A percentile compares a stretch with the other conserved stretches of the same genome.
Conservation (phyloP, 2,329 filamentous ascomycete genomes). For the Clonostachys chloroleuca region DNA sequence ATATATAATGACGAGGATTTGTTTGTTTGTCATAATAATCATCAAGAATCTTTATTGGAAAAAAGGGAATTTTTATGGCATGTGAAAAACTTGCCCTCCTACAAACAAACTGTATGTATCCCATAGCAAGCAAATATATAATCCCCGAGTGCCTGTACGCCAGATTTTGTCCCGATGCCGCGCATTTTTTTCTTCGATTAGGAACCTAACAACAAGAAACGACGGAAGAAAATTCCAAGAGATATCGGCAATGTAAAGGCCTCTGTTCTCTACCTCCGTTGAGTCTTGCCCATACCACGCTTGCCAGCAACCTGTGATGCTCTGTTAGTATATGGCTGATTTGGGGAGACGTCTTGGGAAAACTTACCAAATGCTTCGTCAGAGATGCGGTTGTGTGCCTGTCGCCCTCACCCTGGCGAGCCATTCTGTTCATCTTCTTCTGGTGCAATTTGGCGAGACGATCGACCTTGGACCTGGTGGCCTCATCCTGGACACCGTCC, state of each 20-base stretch:
- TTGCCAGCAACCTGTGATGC: constrained; percentile 74
- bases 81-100: too few relatives aligned
- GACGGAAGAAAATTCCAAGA: constrained; percentile 4
- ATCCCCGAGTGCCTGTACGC: too few relatives aligned
- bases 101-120: too few relatives aligned
- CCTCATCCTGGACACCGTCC: constrained; percentile 70
- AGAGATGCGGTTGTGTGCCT: constrained; percentile 78
- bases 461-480: constrained; percentile 72
- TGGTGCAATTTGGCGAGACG: constrained; percentile 84
- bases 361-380: constrained; percentile 84
- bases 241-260: constrained; percentile 3
- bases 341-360: constrained; percentile 2
- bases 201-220: constrained; percentile 5
- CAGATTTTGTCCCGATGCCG: too few relatives aligned
- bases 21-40: constrained; percentile 4
- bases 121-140: too few relatives aligned
- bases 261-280: constrained; percentile 51
- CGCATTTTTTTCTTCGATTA: not conserved
- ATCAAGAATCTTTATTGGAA: not conserved
- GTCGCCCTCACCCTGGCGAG: constrained; percentile 93
- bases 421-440: constrained; percentile 99
- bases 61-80: too few relatives aligned
- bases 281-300: constrained; percentile 87
- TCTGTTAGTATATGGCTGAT: constrained; percentile 19
- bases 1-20: not conserved